Evolutionary conservation across 257 asterid species (phyloP).

Genomic region (Primulina eburnea): DNA sequence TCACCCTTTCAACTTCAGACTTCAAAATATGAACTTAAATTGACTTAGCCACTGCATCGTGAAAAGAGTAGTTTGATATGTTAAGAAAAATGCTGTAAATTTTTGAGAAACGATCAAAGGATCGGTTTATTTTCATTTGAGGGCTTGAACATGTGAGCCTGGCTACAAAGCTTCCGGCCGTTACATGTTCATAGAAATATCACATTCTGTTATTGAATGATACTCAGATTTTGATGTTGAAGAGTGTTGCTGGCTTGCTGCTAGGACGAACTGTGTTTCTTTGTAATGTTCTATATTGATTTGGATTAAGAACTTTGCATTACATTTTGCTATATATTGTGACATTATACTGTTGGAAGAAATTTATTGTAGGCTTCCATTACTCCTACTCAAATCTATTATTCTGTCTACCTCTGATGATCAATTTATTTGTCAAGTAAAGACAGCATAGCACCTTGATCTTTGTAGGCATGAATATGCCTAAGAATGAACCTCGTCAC

Average conservation of each 20-base stretch:
- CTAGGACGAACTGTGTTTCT: neutral
- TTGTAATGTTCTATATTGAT: neutral
- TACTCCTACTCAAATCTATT: neutral
- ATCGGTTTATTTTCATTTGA: neutral
- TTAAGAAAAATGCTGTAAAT: neutral
- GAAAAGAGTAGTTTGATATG: neutral
- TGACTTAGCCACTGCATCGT: neutral
- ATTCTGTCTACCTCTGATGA: neutral
- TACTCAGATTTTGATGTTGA: neutral
- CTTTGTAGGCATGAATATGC: constrained; percentile 16
- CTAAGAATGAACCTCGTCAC: constrained; percentile 4
- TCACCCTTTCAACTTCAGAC: no score
- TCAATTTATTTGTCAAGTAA: no score
- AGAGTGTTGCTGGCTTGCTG: neutral
- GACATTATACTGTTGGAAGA: neutral
- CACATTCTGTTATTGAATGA: constrained; percentile 1
- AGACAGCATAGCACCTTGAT: constrained; percentile 7
- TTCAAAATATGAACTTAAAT: neutral
- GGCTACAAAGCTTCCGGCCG: neutral
- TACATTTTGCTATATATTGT: no score
- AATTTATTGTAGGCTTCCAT: neutral
- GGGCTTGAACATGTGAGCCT: constrained; percentile 12
- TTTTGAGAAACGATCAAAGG: neutral
- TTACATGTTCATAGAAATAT: neutral
- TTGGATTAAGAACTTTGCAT: neutral